A percentile compares a stretch with the other conserved stretches of the same genome.
These are phyloP conservation scores for Dryas alaskensis DNA, from an alignment of 306 rosid species.

Conservation along the genomic window DNA sequence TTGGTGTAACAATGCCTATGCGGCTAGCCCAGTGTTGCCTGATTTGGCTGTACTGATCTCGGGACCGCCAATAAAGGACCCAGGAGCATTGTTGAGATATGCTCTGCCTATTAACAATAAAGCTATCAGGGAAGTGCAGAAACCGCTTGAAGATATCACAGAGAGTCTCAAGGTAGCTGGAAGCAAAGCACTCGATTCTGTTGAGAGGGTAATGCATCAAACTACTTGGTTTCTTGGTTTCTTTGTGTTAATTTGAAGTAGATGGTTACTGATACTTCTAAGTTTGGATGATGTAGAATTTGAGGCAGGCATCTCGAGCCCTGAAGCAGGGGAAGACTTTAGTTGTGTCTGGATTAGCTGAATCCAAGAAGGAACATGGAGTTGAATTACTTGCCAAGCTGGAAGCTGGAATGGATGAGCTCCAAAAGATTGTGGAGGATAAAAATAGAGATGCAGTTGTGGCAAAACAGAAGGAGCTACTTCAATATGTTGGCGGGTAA, in stretches of 20 bases:
- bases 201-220: constrained; percentile 70
- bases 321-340: constrained; percentile 80
- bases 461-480: constrained; percentile 86
- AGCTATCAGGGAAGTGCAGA: constrained; percentile 94
- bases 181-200: constrained; percentile 83
- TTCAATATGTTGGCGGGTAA: constrained; percentile 86
- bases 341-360: constrained; percentile 80
- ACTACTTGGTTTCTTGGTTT: background rate
- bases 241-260: constrained; percentile 4
- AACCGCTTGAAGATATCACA: constrained; percentile 92
- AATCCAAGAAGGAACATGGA: constrained; percentile 84
- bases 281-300: constrained; percentile 59
- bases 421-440: constrained; percentile 75
- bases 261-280: constrained; percentile 19
- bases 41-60: constrained; percentile 82
- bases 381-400: constrained; percentile 72
- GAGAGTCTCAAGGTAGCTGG: constrained; percentile 90
- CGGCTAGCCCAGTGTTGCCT: constrained; percentile 60
- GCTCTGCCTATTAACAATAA: constrained; percentile 90
- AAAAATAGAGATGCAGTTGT: constrained; percentile 71
- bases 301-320: constrained; percentile 76
- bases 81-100: constrained; percentile 86
- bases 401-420: constrained; percentile 84
- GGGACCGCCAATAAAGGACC: constrained; percentile 97
- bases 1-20: constrained; percentile 48